A percentile compares a stretch with the other conserved stretches of the same genome.
Conservation (phyloP, 805 yeast species). For the Kodamaea nitidulidarum region DNA sequence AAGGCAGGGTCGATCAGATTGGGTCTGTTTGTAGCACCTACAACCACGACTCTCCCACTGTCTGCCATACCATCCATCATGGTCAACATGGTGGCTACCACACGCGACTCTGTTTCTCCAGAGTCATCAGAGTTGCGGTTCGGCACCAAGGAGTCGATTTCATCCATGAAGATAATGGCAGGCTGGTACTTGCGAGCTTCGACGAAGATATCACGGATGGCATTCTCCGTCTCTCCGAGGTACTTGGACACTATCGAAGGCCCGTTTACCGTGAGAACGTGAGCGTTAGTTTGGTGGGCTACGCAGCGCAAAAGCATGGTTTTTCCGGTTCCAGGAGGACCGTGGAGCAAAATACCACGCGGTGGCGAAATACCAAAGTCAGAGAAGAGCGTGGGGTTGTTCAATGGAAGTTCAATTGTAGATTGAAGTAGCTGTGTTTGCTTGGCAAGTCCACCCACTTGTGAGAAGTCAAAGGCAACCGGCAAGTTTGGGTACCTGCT, state of each 20-base stretch:
- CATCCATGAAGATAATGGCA: constrained; percentile 83
- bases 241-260: constrained; percentile 91
- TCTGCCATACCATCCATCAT: constrained; percentile 76
- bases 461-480: constrained; percentile 40
- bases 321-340: constrained; percentile 97
- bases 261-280: constrained; percentile 80
- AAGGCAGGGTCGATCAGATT: constrained; percentile 66
- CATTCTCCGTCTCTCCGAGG: constrained; percentile 88
- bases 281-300: constrained; percentile 76
- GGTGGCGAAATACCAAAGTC: constrained; percentile 92
- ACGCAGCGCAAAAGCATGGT: constrained; percentile 82
- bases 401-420: constrained; percentile 75
- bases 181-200: constrained; percentile 90
- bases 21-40: constrained; percentile 73
- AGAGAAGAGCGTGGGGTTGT: constrained; percentile 69
- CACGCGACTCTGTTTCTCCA: constrained; percentile 86
- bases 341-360: constrained; percentile 87
- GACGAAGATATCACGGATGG: constrained; percentile 72
- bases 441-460: constrained; percentile 73
- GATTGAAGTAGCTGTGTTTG: constrained; percentile 61
- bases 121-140: constrained; percentile 77
- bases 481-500: constrained; percentile 44
- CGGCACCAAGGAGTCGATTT: constrained; percentile 89
- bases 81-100: constrained; percentile 83
- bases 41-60: constrained; percentile 60